A percentile compares a stretch with the other conserved stretches of the same genome.
These are phyloP conservation scores for Neopestalotiopsis sp. DNA, from an alignment of 2,329 filamentous ascomycete genomes.

Conservation along the genomic window DNA sequence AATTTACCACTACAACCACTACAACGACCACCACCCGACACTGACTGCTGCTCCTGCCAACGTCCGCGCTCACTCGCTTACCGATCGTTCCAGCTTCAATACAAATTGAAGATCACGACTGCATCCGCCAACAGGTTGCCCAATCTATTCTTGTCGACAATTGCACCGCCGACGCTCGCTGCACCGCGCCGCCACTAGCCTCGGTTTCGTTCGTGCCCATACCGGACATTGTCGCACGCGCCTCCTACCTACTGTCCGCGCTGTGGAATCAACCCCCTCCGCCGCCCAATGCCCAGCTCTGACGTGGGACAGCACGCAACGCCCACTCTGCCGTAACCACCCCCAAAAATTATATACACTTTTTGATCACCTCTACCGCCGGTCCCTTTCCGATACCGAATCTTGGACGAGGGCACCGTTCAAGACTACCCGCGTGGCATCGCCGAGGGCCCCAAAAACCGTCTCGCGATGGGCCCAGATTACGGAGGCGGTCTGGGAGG, in stretches of 20 bases:
- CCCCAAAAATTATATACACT: background rate
- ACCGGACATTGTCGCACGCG: conserved; percentile 14
- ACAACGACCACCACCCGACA: background rate
- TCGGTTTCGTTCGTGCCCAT: conserved; percentile 6
- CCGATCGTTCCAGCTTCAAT: background rate
- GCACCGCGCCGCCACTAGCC: conserved; percentile 9
- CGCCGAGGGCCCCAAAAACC: conserved; percentile 3
- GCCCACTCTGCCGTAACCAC: conserved; percentile 18
- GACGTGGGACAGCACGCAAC: conserved; percentile 22
- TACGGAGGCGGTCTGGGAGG: conserved; percentile 39
- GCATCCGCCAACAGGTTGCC: background rate
- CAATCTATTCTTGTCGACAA: conserved; percentile 11
- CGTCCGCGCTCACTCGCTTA: background rate
- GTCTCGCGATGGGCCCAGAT: conserved; percentile 35
- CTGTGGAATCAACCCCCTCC: conserved; percentile 10
- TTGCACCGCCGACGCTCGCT: background rate
- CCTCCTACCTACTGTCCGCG: conserved; percentile 5
- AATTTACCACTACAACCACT: background rate
- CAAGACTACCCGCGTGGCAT: conserved; percentile 8
- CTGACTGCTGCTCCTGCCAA: background rate
- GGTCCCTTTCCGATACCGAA: conserved; percentile 1
- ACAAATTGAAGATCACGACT: background rate
- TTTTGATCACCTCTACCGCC: conserved; percentile 2
- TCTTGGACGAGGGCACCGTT: conserved; percentile 11
- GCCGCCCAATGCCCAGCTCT: conserved; percentile 23